phyloP scores from a whole-genome alignment of 345 rosid genomes.

The Arabis hirsuta region DNA sequence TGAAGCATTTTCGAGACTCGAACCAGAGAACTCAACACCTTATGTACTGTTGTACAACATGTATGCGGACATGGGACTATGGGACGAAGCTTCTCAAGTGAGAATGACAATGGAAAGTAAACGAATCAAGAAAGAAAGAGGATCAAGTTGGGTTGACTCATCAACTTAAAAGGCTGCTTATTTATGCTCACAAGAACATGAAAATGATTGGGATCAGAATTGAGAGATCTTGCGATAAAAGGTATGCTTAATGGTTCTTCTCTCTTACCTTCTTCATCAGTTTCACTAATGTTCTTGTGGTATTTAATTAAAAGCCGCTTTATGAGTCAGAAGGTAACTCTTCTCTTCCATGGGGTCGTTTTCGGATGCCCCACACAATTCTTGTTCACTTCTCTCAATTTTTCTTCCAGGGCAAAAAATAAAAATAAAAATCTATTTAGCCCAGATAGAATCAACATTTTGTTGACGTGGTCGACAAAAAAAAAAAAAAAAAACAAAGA shows the following conservation, averaged over 20 bases:
- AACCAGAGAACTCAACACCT: conserved; percentile 73
- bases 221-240: not conserved
- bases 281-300: not conserved
- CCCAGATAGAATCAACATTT: too few species aligned
- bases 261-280: conserved; percentile 1
- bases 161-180: not conserved
- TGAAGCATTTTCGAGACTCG: conserved; percentile 65
- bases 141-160: conserved; percentile 55
- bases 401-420: too few species aligned
- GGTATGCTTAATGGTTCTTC: not conserved
- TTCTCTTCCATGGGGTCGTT: not conserved
- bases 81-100: conserved; percentile 67
- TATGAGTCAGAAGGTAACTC: not conserved
- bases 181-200: not conserved
- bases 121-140: conserved; percentile 58
- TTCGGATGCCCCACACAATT: not conserved
- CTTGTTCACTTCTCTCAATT: not conserved
- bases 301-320: not conserved
- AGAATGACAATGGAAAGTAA: conserved; percentile 59
- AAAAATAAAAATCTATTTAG: too few species aligned
- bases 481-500: too few species aligned
- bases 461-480: too few species aligned
- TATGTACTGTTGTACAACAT: conserved; percentile 69
- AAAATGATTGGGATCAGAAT: conserved; percentile 3
- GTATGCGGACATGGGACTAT: conserved; percentile 63